Evolutionary conservation across 208 protist species (phyloP).

Genomic region (Trypanosoma avium): DNA sequence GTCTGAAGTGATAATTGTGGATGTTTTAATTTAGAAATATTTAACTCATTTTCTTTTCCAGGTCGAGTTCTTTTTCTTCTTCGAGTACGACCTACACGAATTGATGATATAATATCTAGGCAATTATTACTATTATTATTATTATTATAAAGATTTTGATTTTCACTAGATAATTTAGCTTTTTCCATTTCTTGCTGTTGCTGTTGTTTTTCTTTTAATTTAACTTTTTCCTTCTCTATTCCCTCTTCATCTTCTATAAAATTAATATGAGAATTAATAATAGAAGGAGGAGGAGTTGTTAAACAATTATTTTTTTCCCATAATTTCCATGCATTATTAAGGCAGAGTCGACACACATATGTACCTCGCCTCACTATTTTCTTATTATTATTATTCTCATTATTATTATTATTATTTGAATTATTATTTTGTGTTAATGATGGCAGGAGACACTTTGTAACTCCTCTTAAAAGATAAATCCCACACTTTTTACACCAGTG

Average conservation of each 20-base stretch:
- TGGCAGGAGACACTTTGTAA: constrained; percentile 5
- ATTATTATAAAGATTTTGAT: no score
- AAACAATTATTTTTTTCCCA: not conserved
- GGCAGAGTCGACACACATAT: constrained; percentile 26
- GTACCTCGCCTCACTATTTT: not conserved
- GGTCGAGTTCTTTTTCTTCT: constrained; percentile 18
- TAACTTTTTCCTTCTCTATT: no score
- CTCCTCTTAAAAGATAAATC: constrained; percentile 36
- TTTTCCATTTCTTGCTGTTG: no score
- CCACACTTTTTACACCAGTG: constrained; percentile 70
- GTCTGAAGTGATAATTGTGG: no score
- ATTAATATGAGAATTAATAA: no score
- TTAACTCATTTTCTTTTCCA: not conserved
- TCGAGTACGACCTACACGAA: constrained; percentile 14
- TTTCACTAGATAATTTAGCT: no score
- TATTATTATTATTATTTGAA: constrained; percentile 1
- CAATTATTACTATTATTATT: no score
- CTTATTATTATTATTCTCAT: not conserved
- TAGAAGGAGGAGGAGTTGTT: not conserved
- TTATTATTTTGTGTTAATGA: not conserved
- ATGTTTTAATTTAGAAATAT: no score
- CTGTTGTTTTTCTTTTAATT: no score
- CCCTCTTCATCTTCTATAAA: no score
- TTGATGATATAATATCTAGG: not conserved
- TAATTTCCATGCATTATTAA: not conserved